Evolutionary conservation across 148 eudicot species (phyloP), one percentile per base, ranked within the genome.

Genomic region (Rhododendron griersonianum): DNA sequence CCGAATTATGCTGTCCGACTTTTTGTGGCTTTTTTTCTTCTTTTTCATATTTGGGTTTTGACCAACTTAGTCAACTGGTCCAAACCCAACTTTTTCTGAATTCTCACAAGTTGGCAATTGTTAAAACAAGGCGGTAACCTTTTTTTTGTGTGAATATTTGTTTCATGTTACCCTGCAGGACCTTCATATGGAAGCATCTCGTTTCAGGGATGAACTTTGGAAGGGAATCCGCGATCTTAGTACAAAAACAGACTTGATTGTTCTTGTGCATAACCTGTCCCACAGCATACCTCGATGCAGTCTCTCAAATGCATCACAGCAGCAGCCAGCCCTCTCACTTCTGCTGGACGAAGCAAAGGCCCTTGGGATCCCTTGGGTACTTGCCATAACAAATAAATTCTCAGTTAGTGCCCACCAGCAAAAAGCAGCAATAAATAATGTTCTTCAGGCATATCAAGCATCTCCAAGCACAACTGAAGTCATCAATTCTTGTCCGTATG

Each of bases 321-420:
- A 86, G 63, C 88, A 87, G 53, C 99, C 99, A 65, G 98, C 98
- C 74, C 98, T 97, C 51, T 86, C 94, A 35, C 88, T 93, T 61
- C 81, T 97, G 83, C 84, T 95, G 86, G 95, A 95, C 76, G 99
- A 97, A 89, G 99, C 96, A 67, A 97, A 97, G 87, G 92, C 98
- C 74, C 94, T 97, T 82, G 98, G 99, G n/a, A 86, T 97, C 76
- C 99, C 98, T 79, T 97, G 99, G 99, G 95, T 97, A 77, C 95
- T 97, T 87, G 99, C 98, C 33, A 91, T 97, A 85, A 95, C 99
- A 39, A 97, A 97, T 84, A 95, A 94, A 87, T 95, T 92, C 87
- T 93, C 99, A 23, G 98, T 95, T 48, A 95, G 98, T 80, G 98
- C 98, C 16, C 98, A 97, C 91, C 95, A 97, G 88, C 99, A 97